A percentile compares a stretch with the other conserved stretches of the same genome.
These are phyloP conservation scores for Avena sativa DNA, from an alignment of 176 grass and related monocot genomes.

Conservation along the genomic window DNA sequence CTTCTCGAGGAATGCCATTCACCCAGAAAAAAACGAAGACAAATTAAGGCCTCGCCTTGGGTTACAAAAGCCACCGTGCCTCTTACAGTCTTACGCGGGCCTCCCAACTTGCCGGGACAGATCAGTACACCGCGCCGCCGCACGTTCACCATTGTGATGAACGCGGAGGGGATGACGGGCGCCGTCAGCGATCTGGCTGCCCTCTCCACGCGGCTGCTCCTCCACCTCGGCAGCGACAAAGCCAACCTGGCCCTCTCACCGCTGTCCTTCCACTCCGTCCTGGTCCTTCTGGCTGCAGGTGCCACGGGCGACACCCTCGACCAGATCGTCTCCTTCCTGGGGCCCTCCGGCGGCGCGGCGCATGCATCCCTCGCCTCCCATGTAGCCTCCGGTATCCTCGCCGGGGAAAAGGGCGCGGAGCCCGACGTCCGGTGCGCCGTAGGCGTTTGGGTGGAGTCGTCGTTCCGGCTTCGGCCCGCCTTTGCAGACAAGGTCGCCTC, in stretches of 20 bases:
- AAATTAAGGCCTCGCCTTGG: not conserved
- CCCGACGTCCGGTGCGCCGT: not conserved
- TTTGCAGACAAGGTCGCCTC: conserved; percentile 4
- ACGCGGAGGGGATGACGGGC: not conserved
- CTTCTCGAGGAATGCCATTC: not conserved
- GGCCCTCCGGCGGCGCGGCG: conserved; percentile 8
- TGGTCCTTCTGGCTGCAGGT: conserved; percentile 1
- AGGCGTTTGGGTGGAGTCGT: conserved; percentile 8
- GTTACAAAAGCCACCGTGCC: not conserved
- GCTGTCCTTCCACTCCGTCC: conserved; percentile 4
- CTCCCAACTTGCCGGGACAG: not conserved
- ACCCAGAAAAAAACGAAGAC: not conserved
- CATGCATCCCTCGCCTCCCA: conserved; percentile 10
- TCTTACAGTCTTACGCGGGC: too few relatives aligned
- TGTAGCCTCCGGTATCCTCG: not conserved
- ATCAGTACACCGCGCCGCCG: not conserved
- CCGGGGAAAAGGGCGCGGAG: not conserved
- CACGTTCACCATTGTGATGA: not conserved
- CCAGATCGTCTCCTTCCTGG: conserved; percentile 15
- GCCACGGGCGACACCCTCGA: conserved; percentile 13
- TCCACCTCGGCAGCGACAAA: conserved; percentile 12
- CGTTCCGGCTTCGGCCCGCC: not conserved
- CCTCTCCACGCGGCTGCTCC: not conserved
- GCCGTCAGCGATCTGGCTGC: conserved; percentile 1
- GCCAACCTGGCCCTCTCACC: conserved; percentile 14